Base-by-base conservation (phyloP, 768 basidiomycete genomes). In the Pisolithus sp. region DNA sequence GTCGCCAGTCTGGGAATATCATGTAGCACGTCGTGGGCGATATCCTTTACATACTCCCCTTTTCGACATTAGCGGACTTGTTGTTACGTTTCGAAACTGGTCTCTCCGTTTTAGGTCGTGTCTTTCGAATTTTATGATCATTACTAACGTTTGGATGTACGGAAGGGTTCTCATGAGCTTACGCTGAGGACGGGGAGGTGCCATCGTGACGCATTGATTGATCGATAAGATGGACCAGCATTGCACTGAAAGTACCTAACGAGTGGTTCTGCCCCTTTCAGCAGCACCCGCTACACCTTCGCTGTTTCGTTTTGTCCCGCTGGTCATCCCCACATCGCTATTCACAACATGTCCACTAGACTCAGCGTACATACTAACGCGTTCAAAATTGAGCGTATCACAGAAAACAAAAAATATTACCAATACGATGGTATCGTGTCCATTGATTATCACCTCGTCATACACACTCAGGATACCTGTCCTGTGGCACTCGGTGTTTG, bases 321-420 rank as follows among this genome's bases (percentile, higher is more conserved):
- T 34, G 34, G 15, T 15, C 34, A 15, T 34, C 12, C 13, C 10
- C 12, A 9, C 30, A 31, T 31, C 30, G 30, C 30, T 15, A 34
- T 5, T 10, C 4, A 34, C 31, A 34, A 13, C 12, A 34, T 34
- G 17, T 26, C 26, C 24, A 30, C 30, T 30, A 45, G 28, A 8
- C 56, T 67, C 24, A 55, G 57, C n/a, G 71, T 72, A 3, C 13
- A 48, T 0, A 72, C 71, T 0, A 72, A 72, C 28, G 69, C 66
- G 0, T 73, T 65, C 51, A 62, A 62, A 46, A 59, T 72, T 18
- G 59, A 55, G 0, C 52, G 57, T 0, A 56, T 70, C 12, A 71
- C 71, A 0, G 51, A 24, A 21, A 48, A 31, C 0, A 64, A 55
- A 5, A 0, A 18, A 0, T 69, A 70, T 2, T 56, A 57, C 40